Evolutionary conservation across 495 filamentous ascomycete genomes (phyloP).

Genomic region (Choiromyces venosus): DNA sequence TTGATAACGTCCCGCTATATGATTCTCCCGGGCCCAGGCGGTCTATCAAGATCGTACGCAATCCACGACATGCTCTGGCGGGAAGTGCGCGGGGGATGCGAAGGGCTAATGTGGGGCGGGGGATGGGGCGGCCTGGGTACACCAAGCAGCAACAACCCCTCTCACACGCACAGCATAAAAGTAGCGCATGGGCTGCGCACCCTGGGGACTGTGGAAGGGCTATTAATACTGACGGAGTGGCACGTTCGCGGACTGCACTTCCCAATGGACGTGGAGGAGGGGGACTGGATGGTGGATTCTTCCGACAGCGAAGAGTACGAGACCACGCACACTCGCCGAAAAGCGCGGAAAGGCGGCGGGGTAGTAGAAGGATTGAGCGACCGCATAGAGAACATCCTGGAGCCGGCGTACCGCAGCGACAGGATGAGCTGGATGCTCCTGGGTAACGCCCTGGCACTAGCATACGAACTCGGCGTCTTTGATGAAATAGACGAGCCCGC

Average conservation of each 20-base stretch:
- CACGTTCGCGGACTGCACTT: conserved; percentile 93
- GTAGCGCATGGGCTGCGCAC: conserved; percentile 69
- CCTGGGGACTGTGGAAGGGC: conserved; percentile 84
- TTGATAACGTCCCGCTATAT: conserved; percentile 85
- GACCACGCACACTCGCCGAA: conserved; percentile 31
- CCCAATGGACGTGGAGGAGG: conserved; percentile 76
- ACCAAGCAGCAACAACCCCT: conserved; percentile 57
- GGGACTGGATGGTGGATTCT: conserved; percentile 46
- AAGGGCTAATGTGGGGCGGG: conserved; percentile 87
- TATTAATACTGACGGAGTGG: conserved; percentile 94
- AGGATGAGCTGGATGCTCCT: conserved; percentile 99
- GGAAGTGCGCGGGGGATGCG: conserved; percentile 87
- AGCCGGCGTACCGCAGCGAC: conserved; percentile 72
- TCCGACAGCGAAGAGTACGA: conserved; percentile 43
- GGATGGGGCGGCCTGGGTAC: conserved; percentile 75
- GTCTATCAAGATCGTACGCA: conserved; percentile 73
- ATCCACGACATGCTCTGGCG: conserved; percentile 97
- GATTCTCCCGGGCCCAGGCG: conserved; percentile 70
- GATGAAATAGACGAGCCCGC: conserved; percentile 67
- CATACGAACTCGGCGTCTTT: conserved; percentile 92
- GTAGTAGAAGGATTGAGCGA: conserved; percentile 56
- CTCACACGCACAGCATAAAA: conserved; percentile 41
- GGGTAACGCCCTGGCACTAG: conserved; percentile 79
- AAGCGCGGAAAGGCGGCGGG: conserved; percentile 42
- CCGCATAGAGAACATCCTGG: conserved; percentile 87